Base-by-base conservation (phyloP, 179 eudicot genomes). In the Beta lomatogona region DNA sequence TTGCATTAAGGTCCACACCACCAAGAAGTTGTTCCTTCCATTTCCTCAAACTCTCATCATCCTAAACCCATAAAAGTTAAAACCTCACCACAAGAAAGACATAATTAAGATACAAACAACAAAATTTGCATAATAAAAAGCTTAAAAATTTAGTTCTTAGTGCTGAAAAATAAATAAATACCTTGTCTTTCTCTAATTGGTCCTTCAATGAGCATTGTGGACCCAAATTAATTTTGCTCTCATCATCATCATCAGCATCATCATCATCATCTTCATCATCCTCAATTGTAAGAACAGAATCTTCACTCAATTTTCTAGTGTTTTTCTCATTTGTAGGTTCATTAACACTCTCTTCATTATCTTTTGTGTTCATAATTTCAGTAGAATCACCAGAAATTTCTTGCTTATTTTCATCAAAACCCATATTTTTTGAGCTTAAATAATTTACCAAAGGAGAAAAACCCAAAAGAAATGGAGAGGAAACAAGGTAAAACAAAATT, bases 21-120 rank as follows among this genome's bases (percentile, higher is more conserved):
- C 97, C 99, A 82, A 95, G 95, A 81, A 95, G 92, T 59, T 95
- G 97, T 57, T 95, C 98, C 88, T 95, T 95, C 99, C 99, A 95
- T 79, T 93, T 95, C 83, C 94, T 93, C 88, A 95, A 92, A 83
- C 98, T 93, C 87, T 95, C 98, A 85, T 95, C 98, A 90, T 93
- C 99, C 98, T 95, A 79, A 59, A 9, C 45, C 65, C 71, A 73
- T 28, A 28, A 36, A 36, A 36, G 41, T 36, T 36, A 36, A 58
- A 19, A 46, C 5, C 71, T 7, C 80, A 54, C 67, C 45, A 77
- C 6, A 21, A 71, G 8, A 16, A 41, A 21, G 19, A 19, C 8
- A 60, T 60, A 53, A 75, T 28, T 3, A 46, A 67, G 13, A 81
- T 25, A 73, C 4, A 48, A 59, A 78, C 36, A 59, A 59, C 77